Evolutionary conservation across 768 basidiomycete species (phyloP), one percentile per base, ranked within the genome.

Genomic region (Saitozyma podzolica): DNA sequence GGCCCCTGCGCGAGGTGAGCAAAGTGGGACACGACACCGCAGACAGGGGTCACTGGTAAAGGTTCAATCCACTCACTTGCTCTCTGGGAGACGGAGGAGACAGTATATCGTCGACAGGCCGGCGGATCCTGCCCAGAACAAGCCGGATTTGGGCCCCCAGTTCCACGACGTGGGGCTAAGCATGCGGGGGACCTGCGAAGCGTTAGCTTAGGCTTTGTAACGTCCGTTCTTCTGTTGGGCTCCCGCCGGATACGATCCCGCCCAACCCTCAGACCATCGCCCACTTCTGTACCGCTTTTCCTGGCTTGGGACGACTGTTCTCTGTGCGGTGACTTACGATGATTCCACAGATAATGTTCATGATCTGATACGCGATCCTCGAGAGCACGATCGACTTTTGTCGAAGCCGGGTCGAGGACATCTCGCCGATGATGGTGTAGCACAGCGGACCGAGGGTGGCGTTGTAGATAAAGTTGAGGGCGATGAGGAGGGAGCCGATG

Each of bases 391-490:
- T 66, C 40, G 78, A 71, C 67, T 79, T 77, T 42, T 64, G 62
- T 3, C 72, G 73, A 8, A 78, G 69, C 20, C 75, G 69, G 13
- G 71, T 77, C 16, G 77, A 76, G 0, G 70, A 63, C 42, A 78
- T 52, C 59, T 78, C 76, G n/a, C 64, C 65, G 29, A 77, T 68
- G 52, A 78, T 59, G 14, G 58, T 63, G 50, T 43, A 53, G 69
- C 68, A 72, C 50, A 75, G 60, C 8, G 74, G 73, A 11, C 75
- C 77, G 50, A 79, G 63, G 13, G 74, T 72, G 40, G 66, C 49
- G 50, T 75, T 68, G 67, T 77, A 78, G 19, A 68, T 60, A 58
- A 78, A 69, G 59, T 74, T 78, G 58, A 78, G 70, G 52, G 63
- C 61, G 50, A 81, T 65, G 20, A 81, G 63, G 2, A 80, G 58